Evolutionary conservation across 176 grass and related monocot genomes (phyloP).

Genomic region (Otatea glauca): DNA sequence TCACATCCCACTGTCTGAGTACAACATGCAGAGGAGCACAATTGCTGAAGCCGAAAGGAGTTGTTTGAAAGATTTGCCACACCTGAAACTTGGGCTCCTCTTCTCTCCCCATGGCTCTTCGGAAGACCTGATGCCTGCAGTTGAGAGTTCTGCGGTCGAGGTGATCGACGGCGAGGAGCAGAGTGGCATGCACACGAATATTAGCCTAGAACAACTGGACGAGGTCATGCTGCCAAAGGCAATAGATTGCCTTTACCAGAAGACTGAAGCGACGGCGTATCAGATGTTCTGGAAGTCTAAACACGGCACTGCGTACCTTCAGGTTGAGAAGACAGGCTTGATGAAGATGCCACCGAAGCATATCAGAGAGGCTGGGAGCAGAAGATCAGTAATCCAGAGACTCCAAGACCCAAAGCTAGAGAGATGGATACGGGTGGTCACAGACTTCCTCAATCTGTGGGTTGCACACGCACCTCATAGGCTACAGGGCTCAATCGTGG

Average conservation of each 20-base stretch:
- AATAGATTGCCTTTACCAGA: background rate
- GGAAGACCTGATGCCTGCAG: background rate
- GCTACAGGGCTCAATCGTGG: background rate
- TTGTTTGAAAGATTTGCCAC: background rate
- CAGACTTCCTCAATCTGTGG: slow-evolving; percentile 9
- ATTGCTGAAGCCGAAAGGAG: background rate
- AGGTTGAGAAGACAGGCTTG: background rate
- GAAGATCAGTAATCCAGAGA: background rate
- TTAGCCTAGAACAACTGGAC: background rate
- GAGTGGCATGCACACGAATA: background rate
- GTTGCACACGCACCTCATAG: background rate
- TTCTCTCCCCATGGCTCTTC: background rate
- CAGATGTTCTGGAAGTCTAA: slow-evolving; percentile 29
- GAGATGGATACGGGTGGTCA: background rate
- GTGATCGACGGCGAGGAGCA: background rate
- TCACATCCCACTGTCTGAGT: background rate
- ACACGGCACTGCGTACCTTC: slow-evolving; percentile 18
- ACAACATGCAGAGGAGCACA: background rate
- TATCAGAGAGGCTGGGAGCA: background rate
- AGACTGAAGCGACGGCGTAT: background rate
- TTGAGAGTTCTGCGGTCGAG: background rate
- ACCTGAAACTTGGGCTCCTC: background rate
- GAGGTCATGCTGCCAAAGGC: slow-evolving; percentile 22
- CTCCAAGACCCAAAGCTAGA: background rate
- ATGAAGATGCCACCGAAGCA: background rate